Evolutionary conservation across 805 yeast genomes (phyloP).

Genomic region (Saccharomycopsis guyanensis): DNA sequence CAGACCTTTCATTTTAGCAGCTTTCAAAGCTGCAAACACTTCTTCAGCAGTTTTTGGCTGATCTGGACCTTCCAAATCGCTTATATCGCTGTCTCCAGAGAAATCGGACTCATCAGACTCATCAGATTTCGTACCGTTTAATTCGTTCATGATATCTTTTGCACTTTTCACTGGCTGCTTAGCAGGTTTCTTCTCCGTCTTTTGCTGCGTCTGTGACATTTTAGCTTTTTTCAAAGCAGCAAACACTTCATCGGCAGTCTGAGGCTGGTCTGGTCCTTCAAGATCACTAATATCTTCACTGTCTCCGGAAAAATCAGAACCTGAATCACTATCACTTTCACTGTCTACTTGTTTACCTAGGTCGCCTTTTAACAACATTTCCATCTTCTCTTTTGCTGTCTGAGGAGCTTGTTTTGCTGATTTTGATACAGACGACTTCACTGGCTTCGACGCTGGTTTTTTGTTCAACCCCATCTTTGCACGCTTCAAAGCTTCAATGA

Average conservation of each 20-base stretch:
- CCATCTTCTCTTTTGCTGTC: slow-evolving; percentile 17
- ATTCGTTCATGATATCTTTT: slow-evolving; percentile 24
- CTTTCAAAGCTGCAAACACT: slow-evolving; percentile 38
- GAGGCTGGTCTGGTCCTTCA: slow-evolving; percentile 25
- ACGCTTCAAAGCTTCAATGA: slow-evolving; percentile 37
- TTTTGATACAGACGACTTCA: not conserved
- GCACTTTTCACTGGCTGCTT: slow-evolving; percentile 11
- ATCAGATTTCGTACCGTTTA: slow-evolving; percentile 25
- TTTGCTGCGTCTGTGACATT: slow-evolving; percentile 25
- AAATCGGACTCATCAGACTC: slow-evolving; percentile 25
- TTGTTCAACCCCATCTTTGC: slow-evolving; percentile 14
- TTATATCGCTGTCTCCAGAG: slow-evolving; percentile 23
- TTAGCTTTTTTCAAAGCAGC: slow-evolving; percentile 36
- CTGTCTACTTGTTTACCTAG: slow-evolving; percentile 3
- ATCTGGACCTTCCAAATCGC: slow-evolving; percentile 21
- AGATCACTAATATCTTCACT: slow-evolving; percentile 22
- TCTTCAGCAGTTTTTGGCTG: slow-evolving; percentile 34
- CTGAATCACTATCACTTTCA: slow-evolving; percentile 3
- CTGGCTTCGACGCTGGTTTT: slow-evolving; percentile 1
- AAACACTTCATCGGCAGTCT: slow-evolving; percentile 38
- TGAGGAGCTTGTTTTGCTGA: slow-evolving; percentile 1
- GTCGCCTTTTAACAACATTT: slow-evolving; percentile 13
- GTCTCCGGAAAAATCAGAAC: slow-evolving; percentile 24
- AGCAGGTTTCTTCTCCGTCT: not conserved
- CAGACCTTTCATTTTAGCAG: slow-evolving; percentile 30